phyloP scores from a whole-genome alignment of 2,329 filamentous ascomycete species.

The Aspergillus sp. region DNA sequence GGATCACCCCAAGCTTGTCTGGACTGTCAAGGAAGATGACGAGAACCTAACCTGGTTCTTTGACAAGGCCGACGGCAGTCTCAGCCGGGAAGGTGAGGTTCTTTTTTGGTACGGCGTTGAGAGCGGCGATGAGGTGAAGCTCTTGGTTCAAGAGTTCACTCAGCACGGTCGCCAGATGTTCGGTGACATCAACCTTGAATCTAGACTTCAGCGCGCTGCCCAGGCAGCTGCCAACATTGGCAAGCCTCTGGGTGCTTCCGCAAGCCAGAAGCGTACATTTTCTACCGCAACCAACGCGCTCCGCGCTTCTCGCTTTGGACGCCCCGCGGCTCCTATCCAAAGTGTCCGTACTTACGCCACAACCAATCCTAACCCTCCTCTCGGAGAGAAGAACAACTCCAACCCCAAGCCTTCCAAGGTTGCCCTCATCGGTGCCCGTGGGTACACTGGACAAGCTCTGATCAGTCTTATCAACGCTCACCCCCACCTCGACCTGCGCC shows the following conservation, averaged over 20 bases:
- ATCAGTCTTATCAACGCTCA: constrained; percentile 85
- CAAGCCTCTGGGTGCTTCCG: constrained; percentile 45
- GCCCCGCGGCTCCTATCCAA: constrained; percentile 30
- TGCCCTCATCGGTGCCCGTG: constrained; percentile 85
- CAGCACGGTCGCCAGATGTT: constrained; percentile 82
- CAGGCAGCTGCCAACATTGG: constrained; percentile 63
- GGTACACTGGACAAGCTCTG: constrained; percentile 90
- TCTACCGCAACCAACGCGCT: constrained; percentile 56
- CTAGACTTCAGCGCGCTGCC: constrained; percentile 76
- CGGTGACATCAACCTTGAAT: constrained; percentile 83
- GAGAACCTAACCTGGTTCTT: constrained; percentile 99
- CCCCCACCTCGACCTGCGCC: constrained; percentile 82
- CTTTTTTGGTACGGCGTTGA: constrained; percentile 96
- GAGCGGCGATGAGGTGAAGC: constrained; percentile 74
- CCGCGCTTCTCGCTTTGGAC: constrained; percentile 33
- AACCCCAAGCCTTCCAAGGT: constrained; percentile 77
- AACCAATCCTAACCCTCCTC: constrained; percentile 81
- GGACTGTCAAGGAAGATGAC: constrained; percentile 95
- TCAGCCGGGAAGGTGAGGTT: constrained; percentile 80
- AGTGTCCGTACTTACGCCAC: constrained; percentile 42
- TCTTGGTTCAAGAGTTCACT: constrained; percentile 82
- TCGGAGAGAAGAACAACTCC: constrained; percentile 83
- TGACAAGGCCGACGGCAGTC: constrained; percentile 90
- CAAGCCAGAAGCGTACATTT: constrained; percentile 66
- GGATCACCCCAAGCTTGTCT: constrained; percentile 85